Conservation (phyloP, 495 filamentous ascomycete species). For the Ramalina peruviana region DNA sequence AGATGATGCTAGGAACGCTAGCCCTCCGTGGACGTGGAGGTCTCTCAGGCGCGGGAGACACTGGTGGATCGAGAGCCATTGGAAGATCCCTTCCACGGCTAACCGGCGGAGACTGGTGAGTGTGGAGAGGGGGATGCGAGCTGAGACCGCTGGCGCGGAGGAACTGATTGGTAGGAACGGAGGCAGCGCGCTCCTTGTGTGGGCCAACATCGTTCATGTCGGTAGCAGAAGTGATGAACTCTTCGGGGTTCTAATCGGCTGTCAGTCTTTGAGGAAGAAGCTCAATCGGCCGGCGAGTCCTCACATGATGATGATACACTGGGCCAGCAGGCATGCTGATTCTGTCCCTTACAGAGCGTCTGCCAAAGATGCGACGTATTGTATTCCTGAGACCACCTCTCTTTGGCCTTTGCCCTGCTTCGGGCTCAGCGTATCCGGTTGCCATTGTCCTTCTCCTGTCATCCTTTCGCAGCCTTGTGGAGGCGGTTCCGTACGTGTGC, state of each 20-base stretch:
- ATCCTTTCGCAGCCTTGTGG: constrained; percentile 4
- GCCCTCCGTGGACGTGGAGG: constrained; percentile 12
- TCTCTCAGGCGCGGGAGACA: constrained; percentile 4
- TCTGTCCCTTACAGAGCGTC: constrained; percentile 10
- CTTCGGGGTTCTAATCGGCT: background rate
- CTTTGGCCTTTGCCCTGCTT: constrained; percentile 9
- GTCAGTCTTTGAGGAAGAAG: background rate
- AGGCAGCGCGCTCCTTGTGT: constrained; percentile 9
- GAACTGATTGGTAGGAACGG: constrained; percentile 10
- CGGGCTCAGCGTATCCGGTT: background rate
- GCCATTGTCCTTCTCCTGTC: background rate
- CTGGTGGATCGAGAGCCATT: constrained; percentile 1
- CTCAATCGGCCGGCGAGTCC: background rate
- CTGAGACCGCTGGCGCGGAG: constrained; percentile 14
- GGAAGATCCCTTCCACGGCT: background rate
- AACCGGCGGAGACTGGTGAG: constrained; percentile 1
- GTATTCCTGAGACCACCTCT: constrained; percentile 11
- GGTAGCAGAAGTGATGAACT: constrained; percentile 15
- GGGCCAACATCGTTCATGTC: constrained; percentile 1
- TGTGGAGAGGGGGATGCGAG: constrained; percentile 8
- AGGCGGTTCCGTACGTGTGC: background rate
- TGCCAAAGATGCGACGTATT: constrained; percentile 15
- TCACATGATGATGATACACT: constrained; percentile 12
- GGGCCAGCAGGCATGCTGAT: constrained; percentile 14
- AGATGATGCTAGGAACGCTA: constrained; percentile 12